Conservation (phyloP, 148 eudicot species). For the Limonium bicolor region DNA sequence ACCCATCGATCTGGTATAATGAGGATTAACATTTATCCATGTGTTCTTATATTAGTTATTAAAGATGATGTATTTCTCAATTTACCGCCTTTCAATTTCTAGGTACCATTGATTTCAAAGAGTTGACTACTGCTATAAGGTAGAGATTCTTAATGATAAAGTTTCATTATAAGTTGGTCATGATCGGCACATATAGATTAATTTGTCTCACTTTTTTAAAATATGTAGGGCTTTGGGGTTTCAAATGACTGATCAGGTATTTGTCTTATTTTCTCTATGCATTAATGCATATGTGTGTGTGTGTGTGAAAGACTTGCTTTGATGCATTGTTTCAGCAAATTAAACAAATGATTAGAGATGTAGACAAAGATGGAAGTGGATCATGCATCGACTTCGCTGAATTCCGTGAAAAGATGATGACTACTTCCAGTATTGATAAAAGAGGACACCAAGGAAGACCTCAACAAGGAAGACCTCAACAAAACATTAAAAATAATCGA, state of each 20-base stretch:
- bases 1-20: conserved; percentile 85
- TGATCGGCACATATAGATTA: neutral
- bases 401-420: conserved; percentile 91
- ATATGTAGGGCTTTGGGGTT: conserved; percentile 75
- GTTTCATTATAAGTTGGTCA: neutral
- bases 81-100: neutral
- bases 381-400: conserved; percentile 94
- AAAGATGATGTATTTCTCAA: neutral
- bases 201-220: too few species aligned
- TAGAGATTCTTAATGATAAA: conserved; percentile 9
- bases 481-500: conserved; percentile 85
- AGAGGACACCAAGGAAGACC: conserved; percentile 90
- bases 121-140: conserved; percentile 96
- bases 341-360: conserved; percentile 83
- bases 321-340: conserved; percentile 47
- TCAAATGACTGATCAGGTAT: conserved; percentile 69
- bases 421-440: conserved; percentile 91
- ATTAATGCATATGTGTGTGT: neutral
- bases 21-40: neutral
- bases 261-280: neutral
- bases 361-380: conserved; percentile 99
- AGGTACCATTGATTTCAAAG: conserved; percentile 79
- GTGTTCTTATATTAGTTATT: neutral
- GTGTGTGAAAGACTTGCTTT: neutral
- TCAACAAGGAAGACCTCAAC: too few species aligned